These are phyloP conservation scores for Chimonanthus praecox DNA, from an alignment of 164 flowering plant genomes.

Conservation along the genomic window DNA sequence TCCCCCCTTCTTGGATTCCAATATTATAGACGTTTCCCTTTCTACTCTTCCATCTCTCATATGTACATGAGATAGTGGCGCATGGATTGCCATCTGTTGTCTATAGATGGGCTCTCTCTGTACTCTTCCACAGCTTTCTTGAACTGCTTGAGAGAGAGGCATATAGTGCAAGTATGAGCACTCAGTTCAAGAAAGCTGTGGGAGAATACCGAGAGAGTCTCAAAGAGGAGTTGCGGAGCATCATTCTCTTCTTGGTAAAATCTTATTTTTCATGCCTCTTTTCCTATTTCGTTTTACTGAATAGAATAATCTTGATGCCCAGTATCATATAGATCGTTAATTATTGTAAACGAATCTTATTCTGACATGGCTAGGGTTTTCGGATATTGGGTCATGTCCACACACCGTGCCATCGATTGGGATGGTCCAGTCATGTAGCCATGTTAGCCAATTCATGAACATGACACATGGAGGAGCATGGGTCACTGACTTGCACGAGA, in stretches of 20 bases:
- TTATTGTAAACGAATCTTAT: neutral
- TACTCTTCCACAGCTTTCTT: slow-evolving; percentile 46
- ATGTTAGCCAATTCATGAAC: neutral
- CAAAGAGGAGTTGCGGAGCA: neutral
- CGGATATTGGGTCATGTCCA: too few relatives aligned
- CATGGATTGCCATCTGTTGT: neutral
- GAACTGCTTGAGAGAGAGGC: slow-evolving; percentile 22
- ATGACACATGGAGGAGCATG: neutral
- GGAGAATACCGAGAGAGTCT: slow-evolving; percentile 37
- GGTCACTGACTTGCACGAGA: neutral
- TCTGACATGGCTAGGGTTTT: too few relatives aligned
- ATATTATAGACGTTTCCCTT: neutral
- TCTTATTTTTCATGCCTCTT: too few relatives aligned
- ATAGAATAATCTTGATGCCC: too few relatives aligned
- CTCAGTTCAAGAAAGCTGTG: slow-evolving; percentile 45
- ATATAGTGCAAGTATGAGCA: neutral
- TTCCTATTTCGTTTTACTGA: neutral
- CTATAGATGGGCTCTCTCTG: slow-evolving; percentile 21
- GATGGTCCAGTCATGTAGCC: neutral
- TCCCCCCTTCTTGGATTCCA: too few relatives aligned
- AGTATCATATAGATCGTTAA: neutral
- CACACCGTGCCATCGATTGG: neutral
- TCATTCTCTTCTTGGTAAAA: too few relatives aligned
- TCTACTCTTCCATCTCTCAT: neutral
- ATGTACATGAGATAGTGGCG: too few relatives aligned